These are phyloP conservation scores for Lentinula sp. DNA, from an alignment of 768 basidiomycete genomes.

Conservation along the genomic window DNA sequence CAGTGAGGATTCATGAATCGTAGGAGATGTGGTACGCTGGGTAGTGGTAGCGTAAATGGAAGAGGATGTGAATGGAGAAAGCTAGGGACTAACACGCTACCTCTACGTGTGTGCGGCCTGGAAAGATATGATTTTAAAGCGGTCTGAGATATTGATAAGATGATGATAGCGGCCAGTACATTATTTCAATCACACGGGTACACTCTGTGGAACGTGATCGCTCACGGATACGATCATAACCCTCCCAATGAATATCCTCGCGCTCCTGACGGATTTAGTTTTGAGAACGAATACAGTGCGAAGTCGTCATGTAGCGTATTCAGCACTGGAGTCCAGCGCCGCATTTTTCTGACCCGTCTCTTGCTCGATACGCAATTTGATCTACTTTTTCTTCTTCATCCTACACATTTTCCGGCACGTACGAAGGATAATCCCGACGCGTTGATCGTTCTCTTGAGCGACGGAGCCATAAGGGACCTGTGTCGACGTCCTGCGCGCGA, in stretches of 20 bases:
- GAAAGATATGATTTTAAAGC: background rate
- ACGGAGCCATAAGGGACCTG: background rate
- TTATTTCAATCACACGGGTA: background rate
- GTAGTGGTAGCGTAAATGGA: background rate
- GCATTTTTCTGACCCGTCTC: background rate
- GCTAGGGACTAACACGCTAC: background rate
- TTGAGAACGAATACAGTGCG: background rate
- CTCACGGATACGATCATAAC: no score
- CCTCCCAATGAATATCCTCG: slow-evolving; percentile 8
- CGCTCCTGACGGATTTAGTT: slow-evolving; percentile 5
- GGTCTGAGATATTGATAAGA: no score
- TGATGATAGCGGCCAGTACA: background rate
- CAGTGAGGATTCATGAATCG: background rate
- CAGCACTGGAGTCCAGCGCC: background rate
- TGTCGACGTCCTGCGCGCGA: background rate
- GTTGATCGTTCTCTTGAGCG: background rate
- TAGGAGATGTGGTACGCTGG: background rate
- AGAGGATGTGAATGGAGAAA: background rate
- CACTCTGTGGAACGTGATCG: background rate
- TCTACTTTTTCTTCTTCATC: no score
- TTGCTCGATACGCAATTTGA: no score
- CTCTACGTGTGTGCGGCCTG: background rate
- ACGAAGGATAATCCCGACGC: background rate
- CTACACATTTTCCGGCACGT: background rate
- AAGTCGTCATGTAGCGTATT: background rate